phyloP scores from a whole-genome alignment of 176 grass and related monocot species.

The Tillandsia leiboldiana region DNA sequence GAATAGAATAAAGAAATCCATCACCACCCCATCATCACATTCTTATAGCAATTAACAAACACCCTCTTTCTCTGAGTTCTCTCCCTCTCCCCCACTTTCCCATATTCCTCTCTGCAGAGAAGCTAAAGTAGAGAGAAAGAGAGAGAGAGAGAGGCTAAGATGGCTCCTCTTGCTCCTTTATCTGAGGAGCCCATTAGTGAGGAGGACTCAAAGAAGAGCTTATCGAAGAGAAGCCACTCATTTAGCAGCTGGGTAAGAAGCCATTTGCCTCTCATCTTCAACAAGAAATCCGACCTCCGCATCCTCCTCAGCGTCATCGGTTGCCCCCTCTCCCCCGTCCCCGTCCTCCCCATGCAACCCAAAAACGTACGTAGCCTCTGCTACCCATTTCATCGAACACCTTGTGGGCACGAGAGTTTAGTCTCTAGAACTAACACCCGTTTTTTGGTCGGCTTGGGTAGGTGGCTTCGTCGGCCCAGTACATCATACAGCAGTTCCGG shows the following conservation, averaged over 20 bases:
- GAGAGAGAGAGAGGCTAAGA: constrained; percentile 12
- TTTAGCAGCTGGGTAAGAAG: constrained; percentile 34
- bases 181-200: constrained; percentile 90
- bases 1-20: constrained; percentile 17
- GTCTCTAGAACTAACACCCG: no score
- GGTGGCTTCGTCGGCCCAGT: constrained; percentile 89
- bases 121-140: background rate
- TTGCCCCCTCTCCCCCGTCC: constrained; percentile 90
- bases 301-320: constrained; percentile 86
- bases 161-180: constrained; percentile 70
- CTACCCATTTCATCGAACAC: no score
- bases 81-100: background rate
- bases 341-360: constrained; percentile 50
- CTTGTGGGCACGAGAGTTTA: background rate
- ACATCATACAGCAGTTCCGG: constrained; percentile 92
- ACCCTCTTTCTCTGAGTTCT: background rate
- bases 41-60: constrained; percentile 12
- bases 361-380: constrained; percentile 24
- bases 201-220: constrained; percentile 26
- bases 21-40: constrained; percentile 18
- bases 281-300: constrained; percentile 55
- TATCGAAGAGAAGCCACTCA: constrained; percentile 26
- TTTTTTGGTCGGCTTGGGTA: constrained; percentile 1
- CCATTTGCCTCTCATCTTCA: constrained; percentile 39
- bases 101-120: background rate